phyloP scores from a whole-genome alignment of 495 filamentous ascomycete genomes.

The Penicillium psychrofluorescens region DNA sequence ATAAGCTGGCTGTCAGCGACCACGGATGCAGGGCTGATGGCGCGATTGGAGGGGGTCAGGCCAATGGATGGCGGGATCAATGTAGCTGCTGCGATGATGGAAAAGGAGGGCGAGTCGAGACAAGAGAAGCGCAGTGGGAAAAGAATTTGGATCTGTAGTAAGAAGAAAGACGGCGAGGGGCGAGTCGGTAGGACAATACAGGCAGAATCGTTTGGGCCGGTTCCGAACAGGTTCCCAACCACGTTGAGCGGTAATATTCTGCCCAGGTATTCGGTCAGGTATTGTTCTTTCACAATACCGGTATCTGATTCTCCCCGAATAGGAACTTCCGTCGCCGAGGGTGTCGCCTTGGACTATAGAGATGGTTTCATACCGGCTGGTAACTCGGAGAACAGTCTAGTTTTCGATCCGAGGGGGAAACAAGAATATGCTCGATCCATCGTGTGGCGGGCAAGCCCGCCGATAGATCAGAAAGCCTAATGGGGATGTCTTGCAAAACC shows the following conservation, averaged over 20 bases:
- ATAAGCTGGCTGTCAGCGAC: conserved; percentile 3
- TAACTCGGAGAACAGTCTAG: no score
- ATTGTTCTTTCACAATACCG: no score
- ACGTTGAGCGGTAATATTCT: no score
- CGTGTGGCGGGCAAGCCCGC: conserved; percentile 14
- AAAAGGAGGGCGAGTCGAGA: neutral
- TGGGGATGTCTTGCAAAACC: neutral
- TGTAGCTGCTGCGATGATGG: neutral
- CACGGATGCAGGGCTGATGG: conserved; percentile 1
- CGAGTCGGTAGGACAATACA: neutral
- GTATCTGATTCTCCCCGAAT: no score
- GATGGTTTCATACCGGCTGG: no score
- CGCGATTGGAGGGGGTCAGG: conserved; percentile 6
- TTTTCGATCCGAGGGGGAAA: no score
- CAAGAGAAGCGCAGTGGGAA: neutral
- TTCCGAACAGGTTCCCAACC: no score
- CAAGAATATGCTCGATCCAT: conserved; percentile 3
- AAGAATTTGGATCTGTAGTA: conserved; percentile 18
- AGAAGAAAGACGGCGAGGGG: conserved; percentile 9
- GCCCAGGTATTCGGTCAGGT: no score
- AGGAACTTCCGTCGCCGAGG: no score
- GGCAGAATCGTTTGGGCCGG: no score
- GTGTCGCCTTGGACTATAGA: no score
- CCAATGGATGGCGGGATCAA: conserved; percentile 1
- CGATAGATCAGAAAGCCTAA: conserved; percentile 26